Base-by-base conservation (phyloP, 2,329 filamentous ascomycete genomes). In the Fusarium sp. region DNA sequence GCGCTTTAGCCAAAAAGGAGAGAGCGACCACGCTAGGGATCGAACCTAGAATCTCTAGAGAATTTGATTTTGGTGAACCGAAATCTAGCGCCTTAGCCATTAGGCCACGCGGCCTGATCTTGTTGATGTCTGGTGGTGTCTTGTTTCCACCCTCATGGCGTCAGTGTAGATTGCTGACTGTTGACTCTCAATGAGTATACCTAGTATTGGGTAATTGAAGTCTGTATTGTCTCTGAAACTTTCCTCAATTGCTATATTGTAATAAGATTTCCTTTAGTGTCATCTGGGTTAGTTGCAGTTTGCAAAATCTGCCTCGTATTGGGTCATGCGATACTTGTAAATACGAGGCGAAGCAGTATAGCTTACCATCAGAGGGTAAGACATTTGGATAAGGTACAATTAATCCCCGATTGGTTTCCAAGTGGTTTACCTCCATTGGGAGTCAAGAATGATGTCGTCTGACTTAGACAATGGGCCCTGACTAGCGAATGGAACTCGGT, bases 11-110 rank as follows among this genome's bases (percentile, higher is more conserved):
- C n/a, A n/a, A n/a, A n/a, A n/a, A n/a, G n/a, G n/a, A n/a, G n/a
- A n/a, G n/a, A n/a, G n/a, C n/a, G n/a, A n/a, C n/a, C n/a, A n/a
- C n/a, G n/a, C n/a, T n/a, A n/a, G n/a, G n/a, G n/a, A n/a, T n/a
- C n/a, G 64, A 67, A 67, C 64, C 64, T 67, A 61, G 51, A 67
- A 67, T 67, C 65, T 66, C 58, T 63, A 66, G 62, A 63, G 62
- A 40, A 25, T 53, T 44, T 47, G 44, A 48, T 29, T 51, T 47
- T 46, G 51, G 25, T 40, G 14, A 20, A 57, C 62, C 62, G 62
- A 66, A 66, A 66, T 66, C 62, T 66, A 63, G 58, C 62, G 58
- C 59, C 62, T 66, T 66, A 66, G 52, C 62, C 62, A 65, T 65
- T 65, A 63, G 62, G 62, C 62, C 62, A 65, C 62, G 62, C 58